phyloP scores from a whole-genome alignment of 805 yeast genomes.

The Teunomyces tritomae region DNA sequence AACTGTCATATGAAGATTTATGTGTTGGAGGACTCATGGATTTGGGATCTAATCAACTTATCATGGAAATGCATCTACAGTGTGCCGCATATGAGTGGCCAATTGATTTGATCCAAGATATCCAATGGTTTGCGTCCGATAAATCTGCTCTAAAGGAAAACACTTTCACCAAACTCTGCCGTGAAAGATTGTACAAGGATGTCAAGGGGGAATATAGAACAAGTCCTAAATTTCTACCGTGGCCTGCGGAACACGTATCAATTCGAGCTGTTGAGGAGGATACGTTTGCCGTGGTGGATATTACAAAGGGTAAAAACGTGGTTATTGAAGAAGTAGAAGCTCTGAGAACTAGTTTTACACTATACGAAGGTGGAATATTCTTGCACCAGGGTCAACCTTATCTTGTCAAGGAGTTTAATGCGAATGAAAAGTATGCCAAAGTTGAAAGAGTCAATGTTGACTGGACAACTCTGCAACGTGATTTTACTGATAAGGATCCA shows the following conservation, averaged over 20 bases:
- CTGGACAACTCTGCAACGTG: constrained; percentile 91
- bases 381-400: constrained; percentile 93
- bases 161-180: constrained; percentile 31
- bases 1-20: constrained; percentile 36
- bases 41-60: constrained; percentile 32
- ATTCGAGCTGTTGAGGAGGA: constrained; percentile 83
- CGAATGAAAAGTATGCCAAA: constrained; percentile 75
- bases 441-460: constrained; percentile 89
- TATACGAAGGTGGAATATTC: constrained; percentile 90
- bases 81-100: constrained; percentile 93
- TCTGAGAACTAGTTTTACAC: constrained; percentile 81
- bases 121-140: constrained; percentile 51
- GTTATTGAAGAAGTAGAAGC: constrained; percentile 90
- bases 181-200: constrained; percentile 35
- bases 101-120: constrained; percentile 51
- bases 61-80: constrained; percentile 81
- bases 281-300: constrained; percentile 84
- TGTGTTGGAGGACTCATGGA: constrained; percentile 38
- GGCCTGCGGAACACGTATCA: constrained; percentile 76
- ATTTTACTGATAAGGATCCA: constrained; percentile 92
- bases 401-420: constrained; percentile 77
- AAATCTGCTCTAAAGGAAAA: constrained; percentile 14
- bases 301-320: constrained; percentile 69
- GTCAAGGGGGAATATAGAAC: constrained; percentile 29
- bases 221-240: constrained; percentile 59